These are phyloP conservation scores for Sporothrix protearum DNA, from an alignment of 2,329 filamentous ascomycete species.

Conservation along the genomic window DNA sequence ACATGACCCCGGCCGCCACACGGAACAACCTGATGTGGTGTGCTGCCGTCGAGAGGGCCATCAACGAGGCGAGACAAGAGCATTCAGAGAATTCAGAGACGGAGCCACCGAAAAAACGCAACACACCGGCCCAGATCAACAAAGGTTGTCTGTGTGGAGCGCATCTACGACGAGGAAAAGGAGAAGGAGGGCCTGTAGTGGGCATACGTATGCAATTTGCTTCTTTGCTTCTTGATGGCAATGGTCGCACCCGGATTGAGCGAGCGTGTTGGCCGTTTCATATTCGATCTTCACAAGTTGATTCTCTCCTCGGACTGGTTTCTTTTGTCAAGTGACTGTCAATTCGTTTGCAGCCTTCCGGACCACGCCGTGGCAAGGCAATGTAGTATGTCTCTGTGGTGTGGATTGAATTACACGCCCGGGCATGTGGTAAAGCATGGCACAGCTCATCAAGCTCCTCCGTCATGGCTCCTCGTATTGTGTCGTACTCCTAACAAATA, in stretches of 20 bases:
- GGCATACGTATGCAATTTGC: not conserved
- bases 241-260: not conserved
- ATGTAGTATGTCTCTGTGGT: no score
- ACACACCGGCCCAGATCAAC: not conserved
- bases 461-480: no score
- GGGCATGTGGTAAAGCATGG: no score
- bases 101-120: not conserved
- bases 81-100: not conserved
- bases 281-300: not conserved
- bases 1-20: not conserved
- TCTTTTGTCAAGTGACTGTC: no score
- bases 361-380: no score
- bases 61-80: not conserved
- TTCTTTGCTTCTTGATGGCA: not conserved
- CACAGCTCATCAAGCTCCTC: no score
- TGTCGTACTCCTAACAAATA: no score
- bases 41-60: not conserved
- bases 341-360: no score
- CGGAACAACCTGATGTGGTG: conserved; percentile 8
- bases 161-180: not conserved
- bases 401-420: no score
- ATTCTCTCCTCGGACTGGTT: not conserved
- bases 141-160: conserved; percentile 21
- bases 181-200: not conserved
- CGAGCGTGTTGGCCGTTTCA: not conserved